These are phyloP conservation scores for Priceomyces medius DNA, from an alignment of 805 yeast species.

Conservation along the genomic window DNA sequence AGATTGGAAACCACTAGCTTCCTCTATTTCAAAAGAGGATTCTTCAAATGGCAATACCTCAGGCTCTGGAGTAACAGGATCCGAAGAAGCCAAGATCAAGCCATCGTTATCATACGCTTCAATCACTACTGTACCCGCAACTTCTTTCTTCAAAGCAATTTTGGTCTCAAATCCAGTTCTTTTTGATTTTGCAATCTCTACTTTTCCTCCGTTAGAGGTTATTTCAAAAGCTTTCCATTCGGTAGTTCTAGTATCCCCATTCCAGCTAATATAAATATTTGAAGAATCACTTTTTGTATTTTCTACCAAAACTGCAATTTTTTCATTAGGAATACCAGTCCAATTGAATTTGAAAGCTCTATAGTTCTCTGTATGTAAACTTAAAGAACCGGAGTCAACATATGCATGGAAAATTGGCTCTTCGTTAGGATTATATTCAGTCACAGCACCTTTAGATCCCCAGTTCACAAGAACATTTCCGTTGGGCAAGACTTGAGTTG, in stretches of 20 bases:
- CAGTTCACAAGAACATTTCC: constrained; percentile 36
- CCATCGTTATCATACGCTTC: constrained; percentile 7
- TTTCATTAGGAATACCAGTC: constrained; percentile 33
- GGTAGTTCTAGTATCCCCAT: constrained; percentile 37
- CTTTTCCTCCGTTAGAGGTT: constrained; percentile 11
- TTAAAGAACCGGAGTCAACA: constrained; percentile 27
- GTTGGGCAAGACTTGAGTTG: constrained; percentile 29
- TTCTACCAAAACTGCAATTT: constrained; percentile 25
- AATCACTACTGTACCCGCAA: constrained; percentile 2
- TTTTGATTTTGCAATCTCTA: constrained; percentile 14
- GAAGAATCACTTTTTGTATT: constrained; percentile 16
- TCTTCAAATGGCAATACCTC: background rate
- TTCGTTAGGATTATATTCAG: constrained; percentile 29
- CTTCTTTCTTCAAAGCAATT: background rate
- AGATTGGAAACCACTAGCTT: background rate
- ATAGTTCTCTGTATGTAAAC: constrained; percentile 28
- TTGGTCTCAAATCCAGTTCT: constrained; percentile 31
- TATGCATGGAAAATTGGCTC: constrained; percentile 31
- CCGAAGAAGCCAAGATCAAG: constrained; percentile 5
- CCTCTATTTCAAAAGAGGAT: background rate
- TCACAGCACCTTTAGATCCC: constrained; percentile 41
- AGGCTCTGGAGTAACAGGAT: background rate
- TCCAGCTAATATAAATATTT: constrained; percentile 32
- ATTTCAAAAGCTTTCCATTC: constrained; percentile 26
- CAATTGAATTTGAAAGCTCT: constrained; percentile 36